These are phyloP conservation scores for Auxenochlorella protothecoides DNA, from an alignment of 139 green algal species.

Conservation along the genomic window DNA sequence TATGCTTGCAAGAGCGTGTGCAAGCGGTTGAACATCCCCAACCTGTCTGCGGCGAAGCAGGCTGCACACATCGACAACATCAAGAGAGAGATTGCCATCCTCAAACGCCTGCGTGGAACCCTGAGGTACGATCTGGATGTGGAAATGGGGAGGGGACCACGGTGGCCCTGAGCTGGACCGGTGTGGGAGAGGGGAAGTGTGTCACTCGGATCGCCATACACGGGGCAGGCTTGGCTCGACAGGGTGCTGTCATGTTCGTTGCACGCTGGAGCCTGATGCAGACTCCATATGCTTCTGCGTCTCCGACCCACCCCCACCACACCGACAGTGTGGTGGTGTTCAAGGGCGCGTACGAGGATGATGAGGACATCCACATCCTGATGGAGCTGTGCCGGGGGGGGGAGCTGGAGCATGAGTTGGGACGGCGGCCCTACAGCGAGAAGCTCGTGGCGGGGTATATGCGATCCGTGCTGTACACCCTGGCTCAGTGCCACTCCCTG, in stretches of 20 bases:
- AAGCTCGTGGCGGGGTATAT: constrained; percentile 50
- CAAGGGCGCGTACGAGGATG: constrained; percentile 68
- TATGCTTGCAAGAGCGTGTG: constrained; percentile 72
- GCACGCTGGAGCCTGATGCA: too few relatives aligned
- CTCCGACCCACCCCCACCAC: too few relatives aligned
- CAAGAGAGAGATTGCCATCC: constrained; percentile 50
- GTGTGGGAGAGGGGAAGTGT: too few relatives aligned
- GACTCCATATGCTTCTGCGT: too few relatives aligned
- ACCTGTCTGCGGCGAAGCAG: constrained; percentile 44
- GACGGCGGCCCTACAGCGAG: constrained; percentile 62
- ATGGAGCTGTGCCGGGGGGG: constrained; percentile 78
- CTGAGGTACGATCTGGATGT: constrained; percentile 26
- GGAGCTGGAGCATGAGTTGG: constrained; percentile 65
- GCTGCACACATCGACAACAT: constrained; percentile 68
- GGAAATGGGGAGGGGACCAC: too few relatives aligned
- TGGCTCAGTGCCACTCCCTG: constrained; percentile 34
- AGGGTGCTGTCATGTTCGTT: too few relatives aligned
- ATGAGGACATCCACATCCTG: constrained; percentile 67
- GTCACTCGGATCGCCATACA: too few relatives aligned
- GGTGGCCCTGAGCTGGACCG: too few relatives aligned
- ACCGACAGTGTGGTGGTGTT: constrained; percentile 58
- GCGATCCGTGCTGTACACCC: constrained; percentile 29
- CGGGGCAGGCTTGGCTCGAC: too few relatives aligned
- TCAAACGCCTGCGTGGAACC: constrained; percentile 56
- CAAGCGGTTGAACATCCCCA: constrained; percentile 58